These are phyloP conservation scores for Cenchrus americanus DNA, from an alignment of 176 grass and related monocot genomes.

Conservation along the genomic window DNA sequence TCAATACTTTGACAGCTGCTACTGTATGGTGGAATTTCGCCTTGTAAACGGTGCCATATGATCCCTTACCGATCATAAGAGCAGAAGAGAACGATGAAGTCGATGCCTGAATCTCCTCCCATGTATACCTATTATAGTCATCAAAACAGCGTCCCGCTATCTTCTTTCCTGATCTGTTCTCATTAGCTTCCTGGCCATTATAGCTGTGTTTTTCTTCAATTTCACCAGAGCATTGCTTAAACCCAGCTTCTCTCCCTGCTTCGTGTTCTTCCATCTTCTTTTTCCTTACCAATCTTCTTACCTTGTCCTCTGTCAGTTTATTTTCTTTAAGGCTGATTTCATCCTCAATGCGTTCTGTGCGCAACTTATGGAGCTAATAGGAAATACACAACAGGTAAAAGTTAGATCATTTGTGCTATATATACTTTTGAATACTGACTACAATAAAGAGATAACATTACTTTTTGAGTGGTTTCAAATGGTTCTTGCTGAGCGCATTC, in stretches of 20 bases:
- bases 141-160: background rate
- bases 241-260: slow-evolving; percentile 29
- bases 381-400: slow-evolving; percentile 21
- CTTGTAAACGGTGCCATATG: slow-evolving; percentile 90
- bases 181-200: slow-evolving; percentile 28
- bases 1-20: slow-evolving; percentile 87
- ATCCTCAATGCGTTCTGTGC: slow-evolving; percentile 32
- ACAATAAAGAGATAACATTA: slow-evolving; percentile 38
- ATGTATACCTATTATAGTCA: slow-evolving; percentile 61
- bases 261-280: slow-evolving; percentile 43
- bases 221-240: slow-evolving; percentile 17
- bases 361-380: slow-evolving; percentile 35
- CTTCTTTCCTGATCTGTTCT: slow-evolving; percentile 35
- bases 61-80: slow-evolving; percentile 73
- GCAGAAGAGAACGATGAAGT: slow-evolving; percentile 70
- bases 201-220: slow-evolving; percentile 16
- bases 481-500: slow-evolving; percentile 50
- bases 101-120: slow-evolving; percentile 78
- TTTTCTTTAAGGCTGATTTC: slow-evolving; percentile 58
- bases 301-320: slow-evolving; percentile 38
- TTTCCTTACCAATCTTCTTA: slow-evolving; percentile 44
- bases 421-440: background rate
- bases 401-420: slow-evolving; percentile 12
- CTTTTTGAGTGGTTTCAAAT: slow-evolving; percentile 41
- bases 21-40: slow-evolving; percentile 72